Evolutionary conservation across 164 flowering plant genomes (phyloP).

Genomic region (Cinnamomum chago): DNA sequence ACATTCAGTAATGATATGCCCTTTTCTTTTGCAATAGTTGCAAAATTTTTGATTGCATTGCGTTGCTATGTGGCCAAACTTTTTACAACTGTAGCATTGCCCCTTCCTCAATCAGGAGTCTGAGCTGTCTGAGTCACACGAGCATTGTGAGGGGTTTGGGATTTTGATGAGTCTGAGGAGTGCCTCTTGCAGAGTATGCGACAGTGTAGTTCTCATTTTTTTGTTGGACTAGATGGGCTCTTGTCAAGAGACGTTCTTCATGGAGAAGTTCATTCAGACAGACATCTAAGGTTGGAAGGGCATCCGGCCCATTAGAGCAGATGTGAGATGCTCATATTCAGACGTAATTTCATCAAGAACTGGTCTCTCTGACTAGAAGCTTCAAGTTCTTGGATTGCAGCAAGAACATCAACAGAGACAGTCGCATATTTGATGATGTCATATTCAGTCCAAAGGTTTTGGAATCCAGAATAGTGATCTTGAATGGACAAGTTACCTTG

Average conservation of each 20-base stretch:
- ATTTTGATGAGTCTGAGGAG: neutral
- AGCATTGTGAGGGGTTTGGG: too few species aligned
- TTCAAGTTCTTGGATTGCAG: neutral
- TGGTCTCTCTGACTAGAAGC: neutral
- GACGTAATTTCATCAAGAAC: neutral
- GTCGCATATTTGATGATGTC: neutral
- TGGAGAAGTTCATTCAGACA: neutral
- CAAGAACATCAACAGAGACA: neutral
- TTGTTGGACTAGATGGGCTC: neutral
- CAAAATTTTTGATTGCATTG: neutral
- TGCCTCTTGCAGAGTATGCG: neutral
- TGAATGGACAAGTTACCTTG: neutral
- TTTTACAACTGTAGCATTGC: neutral
- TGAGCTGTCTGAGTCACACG: too few species aligned
- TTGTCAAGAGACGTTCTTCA: neutral
- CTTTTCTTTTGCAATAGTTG: conserved; percentile 1
- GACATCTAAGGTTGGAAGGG: neutral
- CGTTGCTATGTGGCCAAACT: neutral
- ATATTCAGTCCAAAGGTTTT: neutral
- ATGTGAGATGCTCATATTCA: neutral
- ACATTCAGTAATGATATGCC: too few species aligned
- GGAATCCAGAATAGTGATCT: neutral
- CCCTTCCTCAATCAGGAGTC: too few species aligned
- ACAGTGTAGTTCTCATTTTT: neutral
- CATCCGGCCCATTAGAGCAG: neutral